Evolutionary conservation across 2,329 filamentous ascomycete genomes (phyloP).

Genomic region (Scolecobasidium constrictum): DNA sequence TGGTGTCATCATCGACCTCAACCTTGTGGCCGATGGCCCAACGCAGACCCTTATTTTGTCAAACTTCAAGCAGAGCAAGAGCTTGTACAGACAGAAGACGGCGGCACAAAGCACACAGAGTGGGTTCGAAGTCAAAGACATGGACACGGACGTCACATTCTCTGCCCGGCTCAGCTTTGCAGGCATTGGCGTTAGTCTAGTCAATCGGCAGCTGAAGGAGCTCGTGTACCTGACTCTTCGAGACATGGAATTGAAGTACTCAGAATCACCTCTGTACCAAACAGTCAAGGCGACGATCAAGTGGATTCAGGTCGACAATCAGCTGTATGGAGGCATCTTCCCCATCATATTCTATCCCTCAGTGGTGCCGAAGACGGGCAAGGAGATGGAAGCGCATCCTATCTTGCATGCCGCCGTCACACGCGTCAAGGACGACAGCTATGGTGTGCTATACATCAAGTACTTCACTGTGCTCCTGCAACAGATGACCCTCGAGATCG

Average conservation of each 20-base stretch:
- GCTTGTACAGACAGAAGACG: conserved; percentile 67
- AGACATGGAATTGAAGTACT: conserved; percentile 83
- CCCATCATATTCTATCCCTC: conserved; percentile 95
- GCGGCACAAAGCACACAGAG: conserved; percentile 49
- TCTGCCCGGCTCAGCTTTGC: conserved; percentile 79
- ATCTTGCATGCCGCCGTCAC: conserved; percentile 89
- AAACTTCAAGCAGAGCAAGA: conserved; percentile 88
- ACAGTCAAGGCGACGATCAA: conserved; percentile 85
- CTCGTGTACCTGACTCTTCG: conserved; percentile 88
- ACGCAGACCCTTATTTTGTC: conserved; percentile 90
- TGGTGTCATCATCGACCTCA: conserved; percentile 89
- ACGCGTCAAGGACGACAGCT: conserved; percentile 94
- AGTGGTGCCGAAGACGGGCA: conserved; percentile 92
- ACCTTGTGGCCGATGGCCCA: conserved; percentile 88
- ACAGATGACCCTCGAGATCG: conserved; percentile 95
- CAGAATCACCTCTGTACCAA: conserved; percentile 87
- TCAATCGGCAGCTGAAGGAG: conserved; percentile 87
- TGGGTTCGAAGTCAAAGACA: conserved; percentile 88
- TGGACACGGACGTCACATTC: conserved; percentile 81
- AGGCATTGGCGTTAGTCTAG: conserved; percentile 82
- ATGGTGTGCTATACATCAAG: conserved; percentile 96
- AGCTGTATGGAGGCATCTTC: conserved; percentile 96
- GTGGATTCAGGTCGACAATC: conserved; percentile 98
- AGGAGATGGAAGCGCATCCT: conserved; percentile 91
- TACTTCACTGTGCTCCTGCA: conserved; percentile 90